Conservation (phyloP, 2,329 filamentous ascomycete species). For the Aspergillus novofumigatus region DNA sequence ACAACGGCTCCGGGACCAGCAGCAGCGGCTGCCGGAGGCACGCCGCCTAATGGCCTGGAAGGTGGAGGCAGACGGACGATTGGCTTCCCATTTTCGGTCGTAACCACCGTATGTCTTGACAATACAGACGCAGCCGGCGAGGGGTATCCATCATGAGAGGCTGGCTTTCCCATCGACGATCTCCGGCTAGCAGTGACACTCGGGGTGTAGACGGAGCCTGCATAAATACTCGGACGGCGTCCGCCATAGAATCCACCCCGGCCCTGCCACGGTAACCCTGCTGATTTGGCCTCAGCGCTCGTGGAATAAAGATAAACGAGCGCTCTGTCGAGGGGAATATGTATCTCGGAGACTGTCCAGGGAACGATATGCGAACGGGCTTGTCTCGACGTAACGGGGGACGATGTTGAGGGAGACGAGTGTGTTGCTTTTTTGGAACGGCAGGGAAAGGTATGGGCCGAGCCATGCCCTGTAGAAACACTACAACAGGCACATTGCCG, state of each 20-base stretch:
- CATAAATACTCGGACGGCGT: slow-evolving; percentile 65
- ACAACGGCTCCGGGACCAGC: slow-evolving; percentile 15
- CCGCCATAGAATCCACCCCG: slow-evolving; percentile 68
- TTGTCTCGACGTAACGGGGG: slow-evolving; percentile 93
- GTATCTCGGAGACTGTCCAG: slow-evolving; percentile 73
- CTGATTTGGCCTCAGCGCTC: slow-evolving; percentile 88
- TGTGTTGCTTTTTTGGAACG: slow-evolving; percentile 83
- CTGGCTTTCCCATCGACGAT: slow-evolving; percentile 69
- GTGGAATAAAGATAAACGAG: slow-evolving; percentile 96
- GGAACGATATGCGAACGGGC: slow-evolving; percentile 88
- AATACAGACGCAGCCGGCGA: slow-evolving; percentile 78
- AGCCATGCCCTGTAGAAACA: slow-evolving; percentile 73
- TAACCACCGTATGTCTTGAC: slow-evolving; percentile 59
- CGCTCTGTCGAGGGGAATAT: slow-evolving; percentile 86
- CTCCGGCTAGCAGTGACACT: slow-evolving; percentile 84
- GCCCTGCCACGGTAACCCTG: slow-evolving; percentile 68
- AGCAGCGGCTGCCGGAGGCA: slow-evolving; percentile 14
- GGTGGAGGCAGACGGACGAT: slow-evolving; percentile 78
- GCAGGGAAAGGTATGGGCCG: slow-evolving; percentile 67
- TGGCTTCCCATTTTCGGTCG: slow-evolving; percentile 61
- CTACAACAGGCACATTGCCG: slow-evolving; percentile 78
- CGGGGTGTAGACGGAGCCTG: slow-evolving; percentile 76
- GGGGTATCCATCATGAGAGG: slow-evolving; percentile 67
- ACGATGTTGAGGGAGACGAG: slow-evolving; percentile 87
- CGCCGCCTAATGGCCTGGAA: slow-evolving; percentile 29